phyloP scores from a whole-genome alignment of 1,284 basidiomycete genomes.

The Agaricales sp. region DNA sequence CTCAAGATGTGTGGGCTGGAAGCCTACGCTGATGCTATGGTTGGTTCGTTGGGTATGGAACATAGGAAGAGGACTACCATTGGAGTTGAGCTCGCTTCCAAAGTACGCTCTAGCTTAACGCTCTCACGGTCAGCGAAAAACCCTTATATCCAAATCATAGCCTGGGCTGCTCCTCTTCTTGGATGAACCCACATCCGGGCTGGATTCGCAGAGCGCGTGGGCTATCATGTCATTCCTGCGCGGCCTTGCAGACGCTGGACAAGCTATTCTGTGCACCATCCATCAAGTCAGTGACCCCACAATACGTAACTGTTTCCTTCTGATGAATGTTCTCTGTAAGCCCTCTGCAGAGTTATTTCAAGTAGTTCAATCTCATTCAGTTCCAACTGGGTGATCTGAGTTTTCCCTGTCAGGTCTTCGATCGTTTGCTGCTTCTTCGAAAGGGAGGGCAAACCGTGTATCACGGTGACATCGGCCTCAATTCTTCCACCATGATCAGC shows the following conservation, averaged over 20 bases:
- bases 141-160: constrained; percentile 20
- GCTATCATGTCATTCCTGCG: constrained; percentile 12
- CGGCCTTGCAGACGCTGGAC: constrained; percentile 52
- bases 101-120: constrained; percentile 20
- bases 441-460: constrained; percentile 40
- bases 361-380: no score
- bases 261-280: constrained; percentile 52
- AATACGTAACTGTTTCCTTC: neutral
- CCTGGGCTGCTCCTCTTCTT: constrained; percentile 74
- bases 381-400: constrained; percentile 55
- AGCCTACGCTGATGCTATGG: neutral
- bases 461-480: constrained; percentile 39
- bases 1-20: constrained; percentile 75
- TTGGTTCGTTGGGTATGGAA: constrained; percentile 46
- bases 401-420: constrained; percentile 49
- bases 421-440: constrained; percentile 27
- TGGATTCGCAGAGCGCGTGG: constrained; percentile 61
- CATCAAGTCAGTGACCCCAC: constrained; percentile 52
- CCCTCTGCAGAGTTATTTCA: constrained; percentile 71
- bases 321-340: constrained; percentile 23
- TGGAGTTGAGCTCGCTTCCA: constrained; percentile 61
- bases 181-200: constrained; percentile 53
- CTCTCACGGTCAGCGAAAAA: constrained; percentile 18
- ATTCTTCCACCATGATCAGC: constrained; percentile 28
- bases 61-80: constrained; percentile 65